phyloP scores from a whole-genome alignment of 805 yeast species.

The Wickerhamomyces ciferrii region DNA sequence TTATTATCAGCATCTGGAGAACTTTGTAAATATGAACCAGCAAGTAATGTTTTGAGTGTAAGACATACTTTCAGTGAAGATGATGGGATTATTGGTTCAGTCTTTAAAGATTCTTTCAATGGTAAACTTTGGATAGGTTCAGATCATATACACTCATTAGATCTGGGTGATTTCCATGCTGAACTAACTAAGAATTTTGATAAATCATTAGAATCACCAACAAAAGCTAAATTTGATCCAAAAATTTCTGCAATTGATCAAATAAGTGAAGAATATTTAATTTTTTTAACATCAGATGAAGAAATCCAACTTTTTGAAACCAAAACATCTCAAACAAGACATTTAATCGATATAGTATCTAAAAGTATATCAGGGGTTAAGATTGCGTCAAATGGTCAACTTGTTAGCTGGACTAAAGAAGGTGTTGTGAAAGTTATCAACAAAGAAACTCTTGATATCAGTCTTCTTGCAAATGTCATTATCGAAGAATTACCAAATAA shows the following conservation, averaged over 20 bases:
- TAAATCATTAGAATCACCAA: constrained; percentile 28
- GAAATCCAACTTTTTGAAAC: constrained; percentile 28
- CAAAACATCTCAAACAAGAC: constrained; percentile 2
- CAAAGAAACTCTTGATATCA: constrained; percentile 11
- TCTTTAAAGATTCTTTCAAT: constrained; percentile 12
- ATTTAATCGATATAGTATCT: constrained; percentile 31
- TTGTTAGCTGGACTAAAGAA: constrained; percentile 36
- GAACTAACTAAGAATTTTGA: constrained; percentile 20
- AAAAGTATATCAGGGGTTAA: constrained; percentile 36
- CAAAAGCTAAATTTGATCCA: constrained; percentile 17
- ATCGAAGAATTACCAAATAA: constrained; percentile 23
- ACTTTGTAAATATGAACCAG: constrained; percentile 13
- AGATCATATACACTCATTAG: constrained; percentile 10
- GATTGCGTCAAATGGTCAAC: constrained; percentile 23
- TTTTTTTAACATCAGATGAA: constrained; percentile 31
- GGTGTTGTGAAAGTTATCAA: constrained; percentile 32
- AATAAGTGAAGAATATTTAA: constrained; percentile 19
- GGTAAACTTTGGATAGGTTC: constrained; percentile 26
- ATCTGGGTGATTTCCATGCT: constrained; percentile 19
- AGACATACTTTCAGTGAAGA: constrained; percentile 8
- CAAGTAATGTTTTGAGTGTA: constrained; percentile 9
- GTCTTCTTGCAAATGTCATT: constrained; percentile 6
- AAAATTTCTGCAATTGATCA: constrained; percentile 19
- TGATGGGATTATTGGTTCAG: constrained; percentile 11
- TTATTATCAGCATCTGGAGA: constrained; percentile 22